Evolutionary conservation across 495 filamentous ascomycete species (phyloP), one percentile per base, ranked within the genome.

Genomic region (Neurospora sp.): DNA sequence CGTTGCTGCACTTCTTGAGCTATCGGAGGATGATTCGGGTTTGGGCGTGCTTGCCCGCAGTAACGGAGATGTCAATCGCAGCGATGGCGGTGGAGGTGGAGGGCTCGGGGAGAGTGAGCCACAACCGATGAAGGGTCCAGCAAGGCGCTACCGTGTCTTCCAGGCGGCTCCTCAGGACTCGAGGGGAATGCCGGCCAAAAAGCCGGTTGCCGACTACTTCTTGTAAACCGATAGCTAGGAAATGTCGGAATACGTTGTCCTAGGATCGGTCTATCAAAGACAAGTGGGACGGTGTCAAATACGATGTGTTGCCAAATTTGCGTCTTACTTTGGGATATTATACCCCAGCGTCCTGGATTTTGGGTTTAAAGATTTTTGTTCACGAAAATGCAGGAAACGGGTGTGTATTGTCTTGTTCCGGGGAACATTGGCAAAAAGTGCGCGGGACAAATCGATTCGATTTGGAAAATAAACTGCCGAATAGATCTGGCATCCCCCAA

Each of bases 161-260:
- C 94, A 98, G 77, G 96, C 96, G 1, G 96, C 96, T 75, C 93
- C 96, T 76, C 96, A 99, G 85, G 96, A 98, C 81, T 92, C 91
- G 48, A 89, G 96, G 81, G 96, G 96, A 14, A 98, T 99, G 96
- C 96, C 96, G 78, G 96, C 96, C 59, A 99, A 99, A 87, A 98
- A 98, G 83, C 96, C 96, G 65, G 92, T 96, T 74, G 94, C 94
- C 75, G 95, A 98, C 83, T 99, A 99, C 86, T 99, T 99, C 79
- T 84, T 99, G 86, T 88, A 80, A 78, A 68, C 20, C 16, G 53
- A 0, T 12, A 8, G 3, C 27, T 35, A 8, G 27, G 27, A 8
- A 35, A 35, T 1, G 14, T 17, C 3, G 10, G 48, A 59, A 59
- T 59, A 27, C 10, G 22, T 27, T 27, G 10, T 65, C 14, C 22